phyloP scores from a whole-genome alignment of 352 stramenopile genomes.

The Phytophthora pini region DNA sequence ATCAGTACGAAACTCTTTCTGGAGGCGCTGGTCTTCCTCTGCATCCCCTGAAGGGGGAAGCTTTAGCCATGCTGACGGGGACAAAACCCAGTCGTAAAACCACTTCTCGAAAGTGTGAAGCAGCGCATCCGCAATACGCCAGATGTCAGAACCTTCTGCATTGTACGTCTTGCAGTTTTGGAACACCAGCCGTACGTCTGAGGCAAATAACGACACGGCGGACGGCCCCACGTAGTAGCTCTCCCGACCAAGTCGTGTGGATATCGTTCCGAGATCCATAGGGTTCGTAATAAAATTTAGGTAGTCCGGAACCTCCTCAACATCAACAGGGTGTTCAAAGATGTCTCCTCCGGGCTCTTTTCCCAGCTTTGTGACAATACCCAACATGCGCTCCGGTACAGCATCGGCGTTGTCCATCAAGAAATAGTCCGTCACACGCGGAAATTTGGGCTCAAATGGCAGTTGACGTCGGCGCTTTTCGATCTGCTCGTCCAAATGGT shows the following conservation, averaged over 20 bases:
- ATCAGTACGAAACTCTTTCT: constrained; percentile 68
- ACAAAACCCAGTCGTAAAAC: constrained; percentile 87
- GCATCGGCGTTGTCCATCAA: constrained; percentile 77
- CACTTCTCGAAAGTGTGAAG: constrained; percentile 87
- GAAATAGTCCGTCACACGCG: constrained; percentile 84
- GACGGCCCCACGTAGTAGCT: constrained; percentile 86
- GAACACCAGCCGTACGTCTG: constrained; percentile 88
- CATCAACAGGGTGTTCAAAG: constrained; percentile 82
- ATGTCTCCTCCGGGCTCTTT: constrained; percentile 88
- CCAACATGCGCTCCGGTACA: constrained; percentile 73
- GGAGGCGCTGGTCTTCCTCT: constrained; percentile 53
- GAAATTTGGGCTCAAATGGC: constrained; percentile 58
- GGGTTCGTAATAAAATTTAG: constrained; percentile 88
- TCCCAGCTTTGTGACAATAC: constrained; percentile 82
- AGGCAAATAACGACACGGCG: constrained; percentile 76
- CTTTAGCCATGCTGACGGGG: constrained; percentile 82
- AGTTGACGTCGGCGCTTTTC: constrained; percentile 72
- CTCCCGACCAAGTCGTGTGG: constrained; percentile 67
- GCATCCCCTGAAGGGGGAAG: constrained; percentile 56
- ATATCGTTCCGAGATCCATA: constrained; percentile 89
- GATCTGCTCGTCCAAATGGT: constrained; percentile 87
- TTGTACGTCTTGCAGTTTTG: constrained; percentile 91
- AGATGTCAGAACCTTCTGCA: constrained; percentile 82
- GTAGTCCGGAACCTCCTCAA: constrained; percentile 86
- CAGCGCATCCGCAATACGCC: constrained; percentile 70